phyloP scores from a whole-genome alignment of 352 stramenopile species.

The Salisapilia sapeloensis region DNA sequence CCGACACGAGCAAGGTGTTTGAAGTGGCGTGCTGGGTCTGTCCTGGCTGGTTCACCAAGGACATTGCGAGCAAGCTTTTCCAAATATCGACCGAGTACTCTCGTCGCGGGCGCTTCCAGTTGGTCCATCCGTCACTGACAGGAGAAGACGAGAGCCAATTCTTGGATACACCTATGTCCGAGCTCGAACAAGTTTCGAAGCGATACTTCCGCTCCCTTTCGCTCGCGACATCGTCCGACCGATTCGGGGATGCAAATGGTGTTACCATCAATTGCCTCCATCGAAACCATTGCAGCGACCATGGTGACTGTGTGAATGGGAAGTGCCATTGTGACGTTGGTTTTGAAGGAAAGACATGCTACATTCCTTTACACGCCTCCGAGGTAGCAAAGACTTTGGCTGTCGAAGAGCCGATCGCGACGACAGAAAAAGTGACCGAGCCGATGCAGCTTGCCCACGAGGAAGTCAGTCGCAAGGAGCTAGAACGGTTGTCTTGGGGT shows the following conservation, averaged over 20 bases:
- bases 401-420: conserved; percentile 7
- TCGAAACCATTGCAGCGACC: conserved; percentile 62
- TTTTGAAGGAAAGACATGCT: conserved; percentile 70
- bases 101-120: conserved; percentile 44
- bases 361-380: no score
- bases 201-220: conserved; percentile 59
- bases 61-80: conserved; percentile 38
- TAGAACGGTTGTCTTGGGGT: conserved; percentile 10
- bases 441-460: conserved; percentile 5
- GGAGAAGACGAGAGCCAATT: conserved; percentile 39
- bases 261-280: conserved; percentile 42
- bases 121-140: conserved; percentile 49
- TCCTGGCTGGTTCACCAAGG: conserved; percentile 45
- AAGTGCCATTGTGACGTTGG: conserved; percentile 46
- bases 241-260: conserved; percentile 17
- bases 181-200: conserved; percentile 50
- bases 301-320: conserved; percentile 73
- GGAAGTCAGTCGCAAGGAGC: conserved; percentile 3
- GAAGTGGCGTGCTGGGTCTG: conserved; percentile 65
- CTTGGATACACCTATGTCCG: conserved; percentile 27
- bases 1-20: conserved; percentile 34
- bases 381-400: conserved; percentile 30
- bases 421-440: conserved; percentile 4
- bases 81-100: conserved; percentile 35
- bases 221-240: conserved; percentile 20